phyloP scores from a whole-genome alignment of 2,329 filamentous ascomycete genomes.

The Elsinoe ampelina region DNA sequence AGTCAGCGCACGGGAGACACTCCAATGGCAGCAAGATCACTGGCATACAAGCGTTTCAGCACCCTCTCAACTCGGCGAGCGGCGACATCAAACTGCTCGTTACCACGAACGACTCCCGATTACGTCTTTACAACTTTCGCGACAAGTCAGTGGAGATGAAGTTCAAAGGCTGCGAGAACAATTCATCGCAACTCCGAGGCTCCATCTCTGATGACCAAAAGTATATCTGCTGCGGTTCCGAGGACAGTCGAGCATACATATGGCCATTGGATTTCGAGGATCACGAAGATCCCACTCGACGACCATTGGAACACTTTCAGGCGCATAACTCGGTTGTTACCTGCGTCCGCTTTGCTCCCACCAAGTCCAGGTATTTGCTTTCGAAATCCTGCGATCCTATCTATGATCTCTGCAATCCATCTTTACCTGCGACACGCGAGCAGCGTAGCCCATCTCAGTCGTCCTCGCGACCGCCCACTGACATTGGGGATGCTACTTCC shows the following conservation, averaged over 20 bases:
- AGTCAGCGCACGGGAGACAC: slow-evolving; percentile 84
- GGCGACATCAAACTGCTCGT: slow-evolving; percentile 75
- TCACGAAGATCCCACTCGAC: slow-evolving; percentile 63
- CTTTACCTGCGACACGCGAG: slow-evolving; percentile 66
- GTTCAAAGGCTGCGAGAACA: slow-evolving; percentile 84
- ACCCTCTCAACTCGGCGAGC: slow-evolving; percentile 47
- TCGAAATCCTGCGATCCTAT: slow-evolving; percentile 79
- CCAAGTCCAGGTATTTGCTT: slow-evolving; percentile 65
- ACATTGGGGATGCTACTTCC: slow-evolving; percentile 24
- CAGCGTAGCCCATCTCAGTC: slow-evolving; percentile 42
- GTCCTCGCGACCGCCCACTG: slow-evolving; percentile 41
- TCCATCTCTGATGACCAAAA: slow-evolving; percentile 77
- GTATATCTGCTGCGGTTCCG: slow-evolving; percentile 86
- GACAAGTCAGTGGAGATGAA: slow-evolving; percentile 82
- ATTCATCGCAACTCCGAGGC: slow-evolving; percentile 81
- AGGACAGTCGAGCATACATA: slow-evolving; percentile 81
- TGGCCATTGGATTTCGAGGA: slow-evolving; percentile 63
- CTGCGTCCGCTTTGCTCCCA: slow-evolving; percentile 76
- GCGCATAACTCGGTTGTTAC: slow-evolving; percentile 85
- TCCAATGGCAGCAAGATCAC: slow-evolving; percentile 97
- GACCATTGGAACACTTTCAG: slow-evolving; percentile 80
- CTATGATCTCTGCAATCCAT: slow-evolving; percentile 95
- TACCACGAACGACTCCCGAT: slow-evolving; percentile 88
- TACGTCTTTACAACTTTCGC: slow-evolving; percentile 79
- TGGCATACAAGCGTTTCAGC: slow-evolving; percentile 67